A percentile compares a stretch with the other conserved stretches of the same genome.
Conservation (phyloP, 129 eudicot species). For the Flaveria robusta region DNA sequence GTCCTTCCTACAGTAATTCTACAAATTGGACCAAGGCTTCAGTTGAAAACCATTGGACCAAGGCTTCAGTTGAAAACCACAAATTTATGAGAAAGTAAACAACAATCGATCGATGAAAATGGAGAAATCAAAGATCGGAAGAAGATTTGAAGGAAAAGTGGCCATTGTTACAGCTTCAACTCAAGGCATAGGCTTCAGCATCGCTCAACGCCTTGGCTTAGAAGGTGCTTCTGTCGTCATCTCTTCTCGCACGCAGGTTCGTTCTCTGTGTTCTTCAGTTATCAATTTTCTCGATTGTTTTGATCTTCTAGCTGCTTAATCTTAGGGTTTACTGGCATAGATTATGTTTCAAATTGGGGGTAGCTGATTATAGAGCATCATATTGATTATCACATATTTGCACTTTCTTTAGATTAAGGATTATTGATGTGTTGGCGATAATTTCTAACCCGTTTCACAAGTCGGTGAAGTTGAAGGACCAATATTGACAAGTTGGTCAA, state of each 20-base stretch:
- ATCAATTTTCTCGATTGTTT: not conserved
- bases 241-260: conserved; percentile 87
- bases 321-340: no score
- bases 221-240: conserved; percentile 95
- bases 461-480: no score
- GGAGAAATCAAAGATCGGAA: conserved; percentile 47
- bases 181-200: conserved; percentile 90
- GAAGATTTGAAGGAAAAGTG: conserved; percentile 84
- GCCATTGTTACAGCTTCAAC: conserved; percentile 96
- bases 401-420: no score
- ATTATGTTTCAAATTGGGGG: conserved; percentile 7
- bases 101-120: not conserved
- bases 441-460: no score
- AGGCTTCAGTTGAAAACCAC: not conserved
- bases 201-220: conserved; percentile 86
- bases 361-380: not conserved
- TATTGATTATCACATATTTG: not conserved
- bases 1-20: not conserved
- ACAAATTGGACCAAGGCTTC: not conserved
- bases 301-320: not conserved
- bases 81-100: conserved; percentile 7
- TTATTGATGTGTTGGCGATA: no score
- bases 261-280: not conserved
- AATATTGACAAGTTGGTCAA: no score
- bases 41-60: not conserved